A percentile compares a stretch with the other conserved stretches of the same genome.
Evolutionary conservation across 192 early-diverging fungal species (phyloP).

Genomic region (Dissophora ornata): DNA sequence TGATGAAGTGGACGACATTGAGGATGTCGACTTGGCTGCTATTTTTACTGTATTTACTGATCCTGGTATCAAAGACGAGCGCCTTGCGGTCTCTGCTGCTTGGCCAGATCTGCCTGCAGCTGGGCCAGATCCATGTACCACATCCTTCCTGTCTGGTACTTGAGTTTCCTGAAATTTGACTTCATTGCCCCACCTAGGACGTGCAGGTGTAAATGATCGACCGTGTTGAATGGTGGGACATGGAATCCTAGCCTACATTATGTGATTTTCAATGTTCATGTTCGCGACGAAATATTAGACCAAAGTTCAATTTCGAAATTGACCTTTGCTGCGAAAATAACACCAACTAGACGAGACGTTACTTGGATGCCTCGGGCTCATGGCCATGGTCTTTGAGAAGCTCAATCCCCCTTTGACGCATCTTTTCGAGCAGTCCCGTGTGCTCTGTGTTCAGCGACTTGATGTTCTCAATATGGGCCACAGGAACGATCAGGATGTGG

Average conservation of each 20-base stretch:
- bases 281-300: too few relatives aligned
- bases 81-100: conserved; percentile 13
- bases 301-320: too few relatives aligned
- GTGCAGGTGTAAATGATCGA: conserved; percentile 80
- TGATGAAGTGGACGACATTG: too few relatives aligned
- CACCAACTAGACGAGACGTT: too few relatives aligned
- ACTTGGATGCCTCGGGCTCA: conserved; percentile 35
- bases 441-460: conserved; percentile 36
- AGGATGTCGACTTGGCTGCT: too few relatives aligned
- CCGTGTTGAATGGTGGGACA: conserved; percentile 77
- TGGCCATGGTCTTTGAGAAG: conserved; percentile 26
- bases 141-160: conserved; percentile 44
- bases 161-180: conserved; percentile 39
- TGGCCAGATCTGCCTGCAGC: conserved; percentile 21
- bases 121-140: conserved; percentile 45
- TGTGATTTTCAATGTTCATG: too few relatives aligned
- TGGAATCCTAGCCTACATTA: conserved; percentile 72
- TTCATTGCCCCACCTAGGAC: conserved; percentile 70
- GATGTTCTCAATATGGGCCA: conserved; percentile 42
- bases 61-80: conserved; percentile 29
- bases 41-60: too few relatives aligned
- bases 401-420: conserved; percentile 28
- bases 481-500: conserved; percentile 55
- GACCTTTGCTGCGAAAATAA: too few relatives aligned
- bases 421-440: conserved; percentile 23